phyloP scores from a whole-genome alignment of 768 basidiomycete species.

The Boletus tomentosulus region DNA sequence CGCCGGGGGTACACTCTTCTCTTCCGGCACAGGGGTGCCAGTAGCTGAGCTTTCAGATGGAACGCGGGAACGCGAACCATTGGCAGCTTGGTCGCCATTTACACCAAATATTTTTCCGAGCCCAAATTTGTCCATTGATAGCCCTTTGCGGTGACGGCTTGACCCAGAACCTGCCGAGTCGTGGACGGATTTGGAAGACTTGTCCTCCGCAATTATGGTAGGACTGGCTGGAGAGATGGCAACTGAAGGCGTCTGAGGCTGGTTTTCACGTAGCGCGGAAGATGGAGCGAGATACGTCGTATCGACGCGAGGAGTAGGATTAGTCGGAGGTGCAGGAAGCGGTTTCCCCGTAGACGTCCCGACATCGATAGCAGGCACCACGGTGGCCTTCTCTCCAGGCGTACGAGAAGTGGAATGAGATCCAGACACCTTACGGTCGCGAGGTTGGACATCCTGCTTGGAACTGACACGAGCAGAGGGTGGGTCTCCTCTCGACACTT shows the following conservation, averaged over 20 bases:
- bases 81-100: conserved; percentile 32
- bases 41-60: conserved; percentile 39
- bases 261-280: conserved; percentile 26
- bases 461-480: conserved; percentile 9
- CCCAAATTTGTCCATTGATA: conserved; percentile 77
- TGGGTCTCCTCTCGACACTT: conserved; percentile 13
- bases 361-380: conserved; percentile 8
- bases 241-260: conserved; percentile 27
- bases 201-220: conserved; percentile 27
- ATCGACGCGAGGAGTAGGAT: conserved; percentile 19
- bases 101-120: conserved; percentile 69
- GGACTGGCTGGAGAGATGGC: conserved; percentile 43
- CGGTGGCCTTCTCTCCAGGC: conserved; percentile 16
- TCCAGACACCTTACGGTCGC: conserved; percentile 17
- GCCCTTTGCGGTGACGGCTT: conserved; percentile 59
- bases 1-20: conserved; percentile 12
- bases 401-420: conserved; percentile 3
- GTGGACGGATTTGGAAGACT: conserved; percentile 26
- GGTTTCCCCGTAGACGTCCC: conserved; percentile 23
- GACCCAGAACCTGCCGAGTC: conserved; percentile 38
- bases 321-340: conserved; percentile 27
- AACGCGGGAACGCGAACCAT: conserved; percentile 36
- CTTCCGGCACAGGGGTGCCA: conserved; percentile 17
- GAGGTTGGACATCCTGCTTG: conserved; percentile 13
- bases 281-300: conserved; percentile 19